These are phyloP conservation scores for Salix suchowensis DNA, from an alignment of 345 rosid species.

Conservation along the genomic window DNA sequence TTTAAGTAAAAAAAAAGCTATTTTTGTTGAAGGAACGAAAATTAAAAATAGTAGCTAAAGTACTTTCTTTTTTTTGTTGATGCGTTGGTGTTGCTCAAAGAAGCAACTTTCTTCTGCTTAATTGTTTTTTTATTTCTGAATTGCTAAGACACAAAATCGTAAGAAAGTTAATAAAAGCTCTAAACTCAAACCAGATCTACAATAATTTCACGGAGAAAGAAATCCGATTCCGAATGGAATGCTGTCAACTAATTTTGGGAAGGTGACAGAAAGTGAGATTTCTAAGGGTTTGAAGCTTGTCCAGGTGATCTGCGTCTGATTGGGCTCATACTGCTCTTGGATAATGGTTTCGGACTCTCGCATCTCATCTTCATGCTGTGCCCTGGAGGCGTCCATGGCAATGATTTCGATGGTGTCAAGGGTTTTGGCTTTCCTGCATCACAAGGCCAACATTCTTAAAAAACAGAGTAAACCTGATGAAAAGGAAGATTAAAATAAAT, in stretches of 20 bases:
- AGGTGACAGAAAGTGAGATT: constrained; percentile 4
- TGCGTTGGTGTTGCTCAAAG: too few relatives aligned
- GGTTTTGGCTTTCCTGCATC: constrained; percentile 19
- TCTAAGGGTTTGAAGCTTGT: constrained; percentile 30
- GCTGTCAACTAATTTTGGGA: neutral
- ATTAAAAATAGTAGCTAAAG: too few relatives aligned
- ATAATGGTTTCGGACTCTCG: constrained; percentile 18
- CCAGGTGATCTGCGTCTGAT: constrained; percentile 33
- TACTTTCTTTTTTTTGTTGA: too few relatives aligned
- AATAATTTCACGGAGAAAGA: neutral
- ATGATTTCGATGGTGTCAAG: constrained; percentile 19
- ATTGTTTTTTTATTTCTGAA: too few relatives aligned
- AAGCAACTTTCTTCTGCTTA: too few relatives aligned
- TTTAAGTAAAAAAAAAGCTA: too few relatives aligned
- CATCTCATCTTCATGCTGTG: constrained; percentile 19
- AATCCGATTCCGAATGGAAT: neutral
- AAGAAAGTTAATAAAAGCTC: neutral
- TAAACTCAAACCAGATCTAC: constrained; percentile 13
- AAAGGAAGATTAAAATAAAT: neutral
- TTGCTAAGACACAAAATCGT: too few relatives aligned
- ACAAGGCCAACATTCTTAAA: neutral
- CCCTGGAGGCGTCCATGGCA: constrained; percentile 33
- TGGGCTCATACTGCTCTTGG: constrained; percentile 24
- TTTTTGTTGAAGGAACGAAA: too few relatives aligned
- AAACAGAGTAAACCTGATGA: neutral